Evolutionary conservation across 331 rosid species (phyloP), one percentile per base, ranked within the genome.

Genomic region (Saraca asoca): DNA sequence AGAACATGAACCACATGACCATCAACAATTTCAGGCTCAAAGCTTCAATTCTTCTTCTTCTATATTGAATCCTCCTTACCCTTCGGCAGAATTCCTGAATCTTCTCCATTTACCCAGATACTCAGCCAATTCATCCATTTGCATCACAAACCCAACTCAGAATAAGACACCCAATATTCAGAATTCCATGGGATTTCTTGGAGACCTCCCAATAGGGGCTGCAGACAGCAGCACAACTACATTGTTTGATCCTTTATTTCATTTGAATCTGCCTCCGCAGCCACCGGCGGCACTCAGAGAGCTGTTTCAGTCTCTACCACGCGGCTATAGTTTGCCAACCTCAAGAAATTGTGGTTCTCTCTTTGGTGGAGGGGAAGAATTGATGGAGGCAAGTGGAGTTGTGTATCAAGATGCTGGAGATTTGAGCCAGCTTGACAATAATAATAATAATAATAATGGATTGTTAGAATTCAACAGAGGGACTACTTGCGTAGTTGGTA

Each of bases 181-280:
- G 15, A 73, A 53, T 24, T 58, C 90, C 14, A 58, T 85, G 63
- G 64, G 57, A 4, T 85, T 71, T 69, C 76, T 79, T 8, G 86
- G 83, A 38, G 97, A 82, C 58, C 59, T 81, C 66, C 85, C 91
- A 15, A 34, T 80, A 5, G 88, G 73, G 4, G 53, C 80, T 9
- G 95, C 85, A 12, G 77, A 60, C 54, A 49, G 86, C 5, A 56
- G 85, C 0, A 79, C 87, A 5, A 73, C 86, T 7, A 76, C 93
- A 2, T 75, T 82, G 62, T 84, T 82, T 55, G 98, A 90, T 72
- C 97, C 95, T 3, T 69, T 93, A 10, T 78, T 87, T 64, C 98
- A 86, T 61, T 57, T 86, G 75, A 90, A 90, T 78, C 83, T 93
- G 54, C 97, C 95, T 62, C 96, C 95, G 33, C 98, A 87, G 57